Conservation (phyloP, 805 yeast species). For the Lipomyces spencermartinsiae region DNA sequence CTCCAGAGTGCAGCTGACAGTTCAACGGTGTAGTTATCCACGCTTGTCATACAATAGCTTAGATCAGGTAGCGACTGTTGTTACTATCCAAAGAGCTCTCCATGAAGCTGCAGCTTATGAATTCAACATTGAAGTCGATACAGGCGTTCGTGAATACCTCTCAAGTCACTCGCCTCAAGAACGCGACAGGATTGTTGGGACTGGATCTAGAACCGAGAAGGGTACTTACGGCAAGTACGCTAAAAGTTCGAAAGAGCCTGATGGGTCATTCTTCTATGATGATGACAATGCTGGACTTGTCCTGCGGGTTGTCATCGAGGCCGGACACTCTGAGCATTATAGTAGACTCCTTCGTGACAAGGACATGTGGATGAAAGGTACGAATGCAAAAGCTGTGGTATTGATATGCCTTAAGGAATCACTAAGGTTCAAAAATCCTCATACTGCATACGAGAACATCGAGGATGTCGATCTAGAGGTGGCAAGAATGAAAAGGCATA, state of each 20-base stretch:
- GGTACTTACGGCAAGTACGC: conserved; percentile 4
- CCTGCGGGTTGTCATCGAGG: conserved; percentile 5
- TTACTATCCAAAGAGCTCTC: neutral
- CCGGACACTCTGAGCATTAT: conserved; percentile 2
- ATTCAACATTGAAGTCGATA: neutral
- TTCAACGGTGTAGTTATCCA: neutral
- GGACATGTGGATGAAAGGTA: neutral
- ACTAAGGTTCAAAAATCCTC: too few relatives aligned
- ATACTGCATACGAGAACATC: too few relatives aligned
- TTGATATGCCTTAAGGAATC: too few relatives aligned
- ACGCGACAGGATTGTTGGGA: neutral
- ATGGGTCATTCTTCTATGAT: conserved; percentile 3
- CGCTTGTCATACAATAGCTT: neutral
- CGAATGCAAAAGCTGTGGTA: too few relatives aligned
- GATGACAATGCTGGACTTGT: neutral
- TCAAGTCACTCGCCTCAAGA: conserved; percentile 4
- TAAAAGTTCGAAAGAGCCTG: too few relatives aligned
- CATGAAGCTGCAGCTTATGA: neutral
- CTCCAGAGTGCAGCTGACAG: neutral
- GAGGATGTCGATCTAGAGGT: too few relatives aligned
- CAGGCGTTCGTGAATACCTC: neutral
- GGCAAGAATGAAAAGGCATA: too few relatives aligned
- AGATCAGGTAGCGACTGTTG: neutral
- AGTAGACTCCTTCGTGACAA: neutral
- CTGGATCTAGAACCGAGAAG: neutral